These are phyloP conservation scores for Metschnikowia amazonensis DNA, from an alignment of 805 yeast genomes.

Conservation along the genomic window DNA sequence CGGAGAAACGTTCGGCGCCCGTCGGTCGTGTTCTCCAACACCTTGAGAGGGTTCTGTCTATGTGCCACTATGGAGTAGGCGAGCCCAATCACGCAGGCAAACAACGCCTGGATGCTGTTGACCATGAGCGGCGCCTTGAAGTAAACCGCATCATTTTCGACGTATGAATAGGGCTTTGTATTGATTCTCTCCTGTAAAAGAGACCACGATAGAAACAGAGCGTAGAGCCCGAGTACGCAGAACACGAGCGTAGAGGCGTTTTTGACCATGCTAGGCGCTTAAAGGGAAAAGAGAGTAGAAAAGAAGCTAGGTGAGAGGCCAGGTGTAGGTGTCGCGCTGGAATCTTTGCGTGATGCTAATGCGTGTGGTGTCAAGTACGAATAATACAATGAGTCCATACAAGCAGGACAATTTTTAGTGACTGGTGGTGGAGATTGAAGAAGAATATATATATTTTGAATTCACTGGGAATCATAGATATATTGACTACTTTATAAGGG, in stretches of 20 bases:
- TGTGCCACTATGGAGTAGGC: constrained; percentile 45
- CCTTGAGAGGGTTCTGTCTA: constrained; percentile 15
- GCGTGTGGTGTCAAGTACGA: too few relatives aligned
- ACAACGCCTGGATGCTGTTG: constrained; percentile 66
- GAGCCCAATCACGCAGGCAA: constrained; percentile 69
- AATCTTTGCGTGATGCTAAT: too few relatives aligned
- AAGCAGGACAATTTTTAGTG: too few relatives aligned
- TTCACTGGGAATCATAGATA: too few relatives aligned
- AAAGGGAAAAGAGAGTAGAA: too few relatives aligned
- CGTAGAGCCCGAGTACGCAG: constrained; percentile 66
- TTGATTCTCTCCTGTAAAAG: constrained; percentile 85
- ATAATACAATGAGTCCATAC: too few relatives aligned
- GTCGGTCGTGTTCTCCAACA: constrained; percentile 4
- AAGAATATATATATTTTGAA: too few relatives aligned
- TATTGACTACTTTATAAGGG: too few relatives aligned
- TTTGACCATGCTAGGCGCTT: neutral
- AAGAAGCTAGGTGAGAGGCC: too few relatives aligned
- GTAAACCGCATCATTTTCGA: constrained; percentile 30
- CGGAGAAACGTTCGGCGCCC: constrained; percentile 14
- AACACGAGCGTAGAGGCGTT: constrained; percentile 23
- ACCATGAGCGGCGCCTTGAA: constrained; percentile 80
- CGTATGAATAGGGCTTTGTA: constrained; percentile 66
- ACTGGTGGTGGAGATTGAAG: too few relatives aligned
- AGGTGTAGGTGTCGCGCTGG: too few relatives aligned
- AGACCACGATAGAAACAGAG: constrained; percentile 88